phyloP scores from a whole-genome alignment of 352 stramenopile genomes.

The Saprolegnia parasitica region DNA sequence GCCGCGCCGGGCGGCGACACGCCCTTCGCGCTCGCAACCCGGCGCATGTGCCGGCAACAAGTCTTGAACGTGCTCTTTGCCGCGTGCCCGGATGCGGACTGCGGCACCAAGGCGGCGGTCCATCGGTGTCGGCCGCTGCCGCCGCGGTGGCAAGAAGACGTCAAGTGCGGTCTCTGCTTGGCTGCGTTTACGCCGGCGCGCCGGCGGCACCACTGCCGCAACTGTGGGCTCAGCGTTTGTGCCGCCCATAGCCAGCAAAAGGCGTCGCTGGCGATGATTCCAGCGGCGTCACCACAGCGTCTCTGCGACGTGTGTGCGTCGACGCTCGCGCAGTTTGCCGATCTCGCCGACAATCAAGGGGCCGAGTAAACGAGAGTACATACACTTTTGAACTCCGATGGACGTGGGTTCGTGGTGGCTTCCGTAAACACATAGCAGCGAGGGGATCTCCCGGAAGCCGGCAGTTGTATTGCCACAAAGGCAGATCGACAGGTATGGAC shows the following conservation, averaged over 20 bases:
- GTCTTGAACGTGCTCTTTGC: neutral
- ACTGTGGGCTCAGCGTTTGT: slow-evolving; percentile 18
- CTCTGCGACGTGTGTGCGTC: slow-evolving; percentile 19
- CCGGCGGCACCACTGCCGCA: slow-evolving; percentile 23
- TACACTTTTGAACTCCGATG: too few species aligned
- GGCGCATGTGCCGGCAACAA: neutral
- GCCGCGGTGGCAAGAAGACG: slow-evolving; percentile 16
- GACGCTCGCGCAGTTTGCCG: neutral
- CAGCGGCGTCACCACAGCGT: neutral
- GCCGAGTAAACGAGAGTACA: too few species aligned
- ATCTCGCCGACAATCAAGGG: neutral
- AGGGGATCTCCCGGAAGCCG: too few species aligned
- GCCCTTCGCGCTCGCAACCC: neutral
- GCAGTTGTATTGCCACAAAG: too few species aligned
- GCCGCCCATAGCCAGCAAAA: slow-evolving; percentile 1
- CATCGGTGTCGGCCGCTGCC: neutral
- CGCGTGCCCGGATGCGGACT: neutral
- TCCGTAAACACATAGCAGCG: too few species aligned
- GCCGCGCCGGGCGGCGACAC: neutral
- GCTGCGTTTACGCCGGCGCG: slow-evolving; percentile 2
- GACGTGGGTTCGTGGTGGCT: too few species aligned
- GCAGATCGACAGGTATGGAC: too few species aligned
- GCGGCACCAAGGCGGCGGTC: neutral
- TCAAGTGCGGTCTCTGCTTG: slow-evolving; percentile 4
- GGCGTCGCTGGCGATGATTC: neutral